Evolutionary conservation across 192 early-diverging fungal species (phyloP).

Genomic region (Gamsiella multidivaricata): DNA sequence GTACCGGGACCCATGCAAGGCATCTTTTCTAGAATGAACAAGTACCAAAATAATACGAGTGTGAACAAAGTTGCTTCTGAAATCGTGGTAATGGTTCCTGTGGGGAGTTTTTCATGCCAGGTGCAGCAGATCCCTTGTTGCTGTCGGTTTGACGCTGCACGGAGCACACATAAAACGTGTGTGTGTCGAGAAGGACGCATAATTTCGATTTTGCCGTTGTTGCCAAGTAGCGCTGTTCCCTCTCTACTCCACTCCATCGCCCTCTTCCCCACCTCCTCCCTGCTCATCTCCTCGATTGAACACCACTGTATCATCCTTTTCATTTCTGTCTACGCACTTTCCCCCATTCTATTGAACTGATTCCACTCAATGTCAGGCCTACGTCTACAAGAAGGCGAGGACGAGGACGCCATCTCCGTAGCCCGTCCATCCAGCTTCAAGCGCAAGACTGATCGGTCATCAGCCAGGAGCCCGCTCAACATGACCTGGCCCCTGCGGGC

Average conservation of each 20-base stretch:
- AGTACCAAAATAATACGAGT: too few species aligned
- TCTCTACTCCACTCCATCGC: not conserved
- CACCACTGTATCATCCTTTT: not conserved
- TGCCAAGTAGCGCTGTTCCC: too few species aligned
- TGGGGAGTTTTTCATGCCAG: too few species aligned
- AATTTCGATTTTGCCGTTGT: too few species aligned
- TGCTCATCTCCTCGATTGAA: not conserved
- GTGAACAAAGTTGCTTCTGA: too few species aligned
- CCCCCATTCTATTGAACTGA: not conserved
- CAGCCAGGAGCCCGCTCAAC: conserved; percentile 29
- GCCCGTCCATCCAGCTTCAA: conserved; percentile 23
- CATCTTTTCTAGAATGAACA: too few species aligned
- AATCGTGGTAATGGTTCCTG: too few species aligned
- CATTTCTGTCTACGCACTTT: not conserved
- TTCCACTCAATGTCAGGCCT: conserved; percentile 25
- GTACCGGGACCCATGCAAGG: too few species aligned
- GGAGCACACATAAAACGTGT: too few species aligned
- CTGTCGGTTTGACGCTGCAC: too few species aligned
- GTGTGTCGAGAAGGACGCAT: too few species aligned
- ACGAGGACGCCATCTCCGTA: conserved; percentile 45
- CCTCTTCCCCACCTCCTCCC: not conserved
- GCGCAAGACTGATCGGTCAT: conserved; percentile 1
- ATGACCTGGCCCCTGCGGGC: conserved; percentile 42
- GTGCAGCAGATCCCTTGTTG: too few species aligned
- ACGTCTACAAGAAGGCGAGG: conserved; percentile 50